A percentile compares a stretch with the other conserved stretches of the same genome.
Conservation (phyloP, 352 stramenopile species). For the Phytopythium ostracodes region DNA sequence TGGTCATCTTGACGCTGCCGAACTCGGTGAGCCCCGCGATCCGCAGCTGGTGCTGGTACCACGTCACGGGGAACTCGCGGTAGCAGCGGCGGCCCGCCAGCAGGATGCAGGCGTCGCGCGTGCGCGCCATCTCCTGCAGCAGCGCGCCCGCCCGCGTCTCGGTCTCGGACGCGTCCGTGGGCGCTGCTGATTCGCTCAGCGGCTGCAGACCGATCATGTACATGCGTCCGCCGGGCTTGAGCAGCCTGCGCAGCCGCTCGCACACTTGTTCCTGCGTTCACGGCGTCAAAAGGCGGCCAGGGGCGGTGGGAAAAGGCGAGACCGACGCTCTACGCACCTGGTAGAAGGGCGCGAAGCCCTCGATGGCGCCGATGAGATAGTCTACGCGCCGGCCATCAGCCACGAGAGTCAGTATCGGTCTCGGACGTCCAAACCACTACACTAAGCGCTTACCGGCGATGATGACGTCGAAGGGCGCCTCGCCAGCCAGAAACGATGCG, state of each 20-base stretch:
- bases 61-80: slow-evolving; percentile 88
- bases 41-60: slow-evolving; percentile 77
- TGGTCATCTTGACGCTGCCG: slow-evolving; percentile 65
- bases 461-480: slow-evolving; percentile 71
- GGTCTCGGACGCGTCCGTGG: slow-evolving; percentile 19
- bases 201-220: slow-evolving; percentile 89
- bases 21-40: slow-evolving; percentile 47
- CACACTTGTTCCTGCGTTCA: slow-evolving; percentile 37
- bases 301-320: too few species aligned
- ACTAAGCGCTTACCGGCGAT: slow-evolving; percentile 42
- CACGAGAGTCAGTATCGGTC: background rate
- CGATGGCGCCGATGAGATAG: slow-evolving; percentile 91
- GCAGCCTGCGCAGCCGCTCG: slow-evolving; percentile 55
- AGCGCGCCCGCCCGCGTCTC: slow-evolving; percentile 25
- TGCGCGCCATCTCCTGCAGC: slow-evolving; percentile 64
- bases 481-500: slow-evolving; percentile 48
- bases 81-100: slow-evolving; percentile 85
- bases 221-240: slow-evolving; percentile 81
- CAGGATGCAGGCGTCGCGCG: slow-evolving; percentile 89
- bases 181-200: slow-evolving; percentile 52
- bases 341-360: slow-evolving; percentile 90
- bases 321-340: slow-evolving; percentile 49
- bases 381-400: slow-evolving; percentile 27
- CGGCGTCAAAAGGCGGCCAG: background rate
- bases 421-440: background rate